A percentile compares a stretch with the other conserved stretches of the same genome.
Conservation (phyloP, 768 basidiomycete genomes). For the Tylopilus felleus region DNA sequence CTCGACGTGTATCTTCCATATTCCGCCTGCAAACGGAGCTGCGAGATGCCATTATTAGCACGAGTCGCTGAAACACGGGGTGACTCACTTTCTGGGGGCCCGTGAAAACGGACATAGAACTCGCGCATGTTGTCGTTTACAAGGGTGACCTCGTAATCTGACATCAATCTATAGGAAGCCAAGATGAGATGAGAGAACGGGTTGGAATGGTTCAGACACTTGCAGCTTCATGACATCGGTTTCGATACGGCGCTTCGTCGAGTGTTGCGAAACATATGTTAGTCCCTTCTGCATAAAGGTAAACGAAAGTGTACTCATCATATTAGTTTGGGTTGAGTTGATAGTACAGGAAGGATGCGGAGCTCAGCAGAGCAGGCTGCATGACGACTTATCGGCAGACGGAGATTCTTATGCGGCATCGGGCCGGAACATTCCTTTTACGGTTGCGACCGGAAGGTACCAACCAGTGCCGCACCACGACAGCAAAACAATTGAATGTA, state of each 20-base stretch:
- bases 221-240: constrained; percentile 99
- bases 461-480: neutral
- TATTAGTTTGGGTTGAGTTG: constrained; percentile 30
- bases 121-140: constrained; percentile 99
- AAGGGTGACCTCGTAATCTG: constrained; percentile 95
- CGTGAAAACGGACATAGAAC: constrained; percentile 95
- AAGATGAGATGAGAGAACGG: constrained; percentile 9
- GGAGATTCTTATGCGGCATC: constrained; percentile 5
- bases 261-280: constrained; percentile 44
- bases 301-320: constrained; percentile 54
- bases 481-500: neutral
- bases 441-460: constrained; percentile 6
- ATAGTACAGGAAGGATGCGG: constrained; percentile 12
- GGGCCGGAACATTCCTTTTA: constrained; percentile 23
- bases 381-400: constrained; percentile 15
- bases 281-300: constrained; percentile 23
- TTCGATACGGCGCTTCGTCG: constrained; percentile 92
- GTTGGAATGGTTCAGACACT: constrained; percentile 20
- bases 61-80: neutral
- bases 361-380: constrained; percentile 7
- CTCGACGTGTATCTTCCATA: constrained; percentile 99
- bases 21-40: constrained; percentile 97
- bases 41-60: constrained; percentile 7
- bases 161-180: constrained; percentile 75
- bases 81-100: constrained; percentile 86